Base-by-base conservation (phyloP, 2,329 filamentous ascomycete species). In the Xylaria sp. region DNA sequence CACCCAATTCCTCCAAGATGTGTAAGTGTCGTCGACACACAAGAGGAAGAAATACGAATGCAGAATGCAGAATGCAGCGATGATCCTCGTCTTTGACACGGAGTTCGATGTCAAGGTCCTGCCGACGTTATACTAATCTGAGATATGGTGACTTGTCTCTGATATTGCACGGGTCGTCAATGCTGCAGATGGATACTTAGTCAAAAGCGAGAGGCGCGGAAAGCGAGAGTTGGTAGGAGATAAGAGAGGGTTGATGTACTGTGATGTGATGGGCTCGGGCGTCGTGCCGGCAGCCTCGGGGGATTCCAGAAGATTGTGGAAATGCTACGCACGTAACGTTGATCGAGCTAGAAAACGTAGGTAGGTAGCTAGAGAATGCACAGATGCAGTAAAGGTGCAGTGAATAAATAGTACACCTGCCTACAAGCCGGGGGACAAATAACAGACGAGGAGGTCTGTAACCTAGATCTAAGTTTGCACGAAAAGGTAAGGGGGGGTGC, bases 231-330 rank as follows among this genome's bases (percentile, higher is more conserved):
- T 62, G 28, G 70, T 41, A 64, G 46, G 55, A 68, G 23, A 46
- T 15, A 39, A 8, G 68, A 65, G 68, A 73, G 18, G 41, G 41
- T 46, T 25, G 46, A 52, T 51, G 54, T 58, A 13, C 39, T 43
- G 46, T 28, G 20, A 48, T 64, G 62, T 10, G 57, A 36, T 67
- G 56, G 58, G 54, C 55, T 61, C 59, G 18, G 64, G n/a, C 25
- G 48, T 25, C 18, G 33, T 48, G 7, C 52, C 60, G 55, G 67
- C 52, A 69, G 64, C 70, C 66, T 68, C 66, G 46, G 67, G 46
- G 43, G 43, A 63, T 76, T 76, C 75, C 70, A 75, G 74, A 75
- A 75, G 68, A 58, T 69, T 75, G 74, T 71, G 55, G 58, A 55
- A 49, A 51, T 20, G 46, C 48, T 23, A 39, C 49, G 48, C 20